Evolutionary conservation across 2,329 filamentous ascomycete species (phyloP), one percentile per base, ranked within the genome.

Genomic region (Dryadomyces quercus-mongolicae): DNA sequence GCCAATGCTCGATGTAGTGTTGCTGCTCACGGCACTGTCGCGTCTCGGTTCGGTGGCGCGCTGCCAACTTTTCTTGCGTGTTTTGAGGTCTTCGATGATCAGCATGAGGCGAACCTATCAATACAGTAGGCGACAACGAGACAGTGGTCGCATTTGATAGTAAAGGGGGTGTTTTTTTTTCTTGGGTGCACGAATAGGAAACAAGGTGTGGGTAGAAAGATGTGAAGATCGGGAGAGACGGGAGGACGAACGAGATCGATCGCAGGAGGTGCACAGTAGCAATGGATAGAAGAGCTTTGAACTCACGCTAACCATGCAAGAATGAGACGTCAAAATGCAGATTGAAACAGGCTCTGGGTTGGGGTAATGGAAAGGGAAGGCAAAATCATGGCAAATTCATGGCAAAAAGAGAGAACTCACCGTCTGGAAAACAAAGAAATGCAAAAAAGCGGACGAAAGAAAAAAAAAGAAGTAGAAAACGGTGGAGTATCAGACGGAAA

Each of bases 81-180:
- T 71, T 61, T 70, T 71, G 55, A 76, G 68, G 64, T 77, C 73
- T 66, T 76, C 68, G 58, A 75, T 70, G 61, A 79, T 78, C 65
- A 80, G 75, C 72, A 78, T 75, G 51, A 25, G 46, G 34, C 15
- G 16, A 18, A 12, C 16, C 16, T 5, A 20, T 13, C n/a, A n/a
- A n/a, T n/a, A n/a, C n/a, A n/a, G n/a, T n/a, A n/a, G n/a, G n/a
- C n/a, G 31, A 47, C 9, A 10, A 42, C 12, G 12, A 40, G n/a
- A 50, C 34, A 48, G 8, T 10, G 45, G 21, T 34, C 52, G 21
- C 25, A 52, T 36, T 43, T 36, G 25, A 25, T 34, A 13, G 12
- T 5, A 25, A 20, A 16, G 6, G 25, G 5, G 31, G 18, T n/a
- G n/a, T n/a, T n/a, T n/a, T n/a, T n/a, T n/a, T n/a, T n/a, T n/a